phyloP scores from a whole-genome alignment of 2,329 filamentous ascomycete species.

The Mycosphaerelloides madeirae region DNA sequence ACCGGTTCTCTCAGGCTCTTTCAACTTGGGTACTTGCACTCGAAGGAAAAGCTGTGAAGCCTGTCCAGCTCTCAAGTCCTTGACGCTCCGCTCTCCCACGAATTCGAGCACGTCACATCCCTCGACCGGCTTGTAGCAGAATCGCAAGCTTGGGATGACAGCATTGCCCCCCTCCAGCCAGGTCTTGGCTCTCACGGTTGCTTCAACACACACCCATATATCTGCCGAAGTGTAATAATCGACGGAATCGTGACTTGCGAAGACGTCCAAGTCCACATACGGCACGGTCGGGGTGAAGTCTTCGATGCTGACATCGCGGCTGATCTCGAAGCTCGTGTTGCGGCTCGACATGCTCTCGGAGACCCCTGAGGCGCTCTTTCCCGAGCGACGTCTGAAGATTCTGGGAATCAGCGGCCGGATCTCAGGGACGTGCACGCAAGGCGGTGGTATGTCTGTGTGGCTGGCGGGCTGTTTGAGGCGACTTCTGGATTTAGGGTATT shows the following conservation, averaged over 20 bases:
- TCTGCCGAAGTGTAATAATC: slow-evolving; percentile 23
- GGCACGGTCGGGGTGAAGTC: slow-evolving; percentile 14
- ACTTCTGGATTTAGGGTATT: too few species aligned
- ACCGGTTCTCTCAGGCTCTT: not conserved
- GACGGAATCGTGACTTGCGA: slow-evolving; percentile 19
- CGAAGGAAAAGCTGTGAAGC: slow-evolving; percentile 27
- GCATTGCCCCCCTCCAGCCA: slow-evolving; percentile 1
- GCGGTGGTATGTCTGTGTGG: slow-evolving; percentile 24
- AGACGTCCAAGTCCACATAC: slow-evolving; percentile 25
- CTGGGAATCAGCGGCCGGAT: not conserved
- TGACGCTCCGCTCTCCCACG: slow-evolving; percentile 27
- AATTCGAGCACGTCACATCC: slow-evolving; percentile 24
- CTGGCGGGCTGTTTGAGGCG: too few species aligned
- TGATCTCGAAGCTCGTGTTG: slow-evolving; percentile 25
- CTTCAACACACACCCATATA: slow-evolving; percentile 30
- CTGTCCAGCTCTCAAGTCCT: slow-evolving; percentile 22
- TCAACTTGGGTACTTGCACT: slow-evolving; percentile 22
- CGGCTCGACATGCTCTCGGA: too few species aligned
- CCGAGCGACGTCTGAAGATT: slow-evolving; percentile 1
- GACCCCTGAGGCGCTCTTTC: too few species aligned
- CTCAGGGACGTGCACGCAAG: slow-evolving; percentile 10
- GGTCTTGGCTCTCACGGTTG: slow-evolving; percentile 20
- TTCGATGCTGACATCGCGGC: slow-evolving; percentile 20
- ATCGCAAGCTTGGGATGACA: slow-evolving; percentile 23
- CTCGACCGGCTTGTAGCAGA: slow-evolving; percentile 29